Percentiles rank a stretch among this genome's conserved stretches.
These are phyloP conservation scores for Salix exigua DNA, from an alignment of 345 rosid genomes.

Conservation along the genomic window DNA sequence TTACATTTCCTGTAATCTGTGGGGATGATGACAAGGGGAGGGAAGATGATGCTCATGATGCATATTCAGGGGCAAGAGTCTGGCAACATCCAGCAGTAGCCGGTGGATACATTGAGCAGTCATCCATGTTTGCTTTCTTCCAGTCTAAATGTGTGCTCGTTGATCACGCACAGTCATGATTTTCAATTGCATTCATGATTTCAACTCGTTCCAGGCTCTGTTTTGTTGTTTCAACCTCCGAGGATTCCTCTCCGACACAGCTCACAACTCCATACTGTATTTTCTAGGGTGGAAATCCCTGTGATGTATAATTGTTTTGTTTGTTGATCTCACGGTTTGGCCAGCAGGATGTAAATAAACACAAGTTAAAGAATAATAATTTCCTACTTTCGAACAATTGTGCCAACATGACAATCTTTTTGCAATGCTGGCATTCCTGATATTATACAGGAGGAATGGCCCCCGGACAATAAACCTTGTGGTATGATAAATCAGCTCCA, in stretches of 20 bases:
- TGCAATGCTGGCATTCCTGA: background rate
- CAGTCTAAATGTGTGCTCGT: constrained; percentile 48
- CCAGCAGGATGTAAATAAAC: background rate
- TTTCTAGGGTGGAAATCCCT: background rate
- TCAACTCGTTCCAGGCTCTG: background rate
- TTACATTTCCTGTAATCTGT: constrained; percentile 11
- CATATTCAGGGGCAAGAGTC: background rate
- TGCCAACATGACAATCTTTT: background rate
- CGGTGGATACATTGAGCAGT: constrained; percentile 25
- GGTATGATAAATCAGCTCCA: background rate
- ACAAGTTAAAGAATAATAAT: background rate
- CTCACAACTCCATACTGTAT: background rate
- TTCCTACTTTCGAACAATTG: background rate
- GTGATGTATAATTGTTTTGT: background rate
- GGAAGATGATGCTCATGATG: constrained; percentile 2
- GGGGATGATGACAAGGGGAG: background rate
- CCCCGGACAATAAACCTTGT: background rate
- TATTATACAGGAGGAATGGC: background rate
- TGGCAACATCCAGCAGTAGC: constrained; percentile 15
- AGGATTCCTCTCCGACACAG: background rate
- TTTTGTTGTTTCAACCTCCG: background rate
- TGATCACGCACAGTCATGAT: constrained; percentile 23
- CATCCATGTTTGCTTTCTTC: constrained; percentile 31
- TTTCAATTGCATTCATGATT: background rate
- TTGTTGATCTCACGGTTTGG: background rate